Evolutionary conservation across 441 rosid species (phyloP).

Genomic region (Bocquillonia castaneifolia): DNA sequence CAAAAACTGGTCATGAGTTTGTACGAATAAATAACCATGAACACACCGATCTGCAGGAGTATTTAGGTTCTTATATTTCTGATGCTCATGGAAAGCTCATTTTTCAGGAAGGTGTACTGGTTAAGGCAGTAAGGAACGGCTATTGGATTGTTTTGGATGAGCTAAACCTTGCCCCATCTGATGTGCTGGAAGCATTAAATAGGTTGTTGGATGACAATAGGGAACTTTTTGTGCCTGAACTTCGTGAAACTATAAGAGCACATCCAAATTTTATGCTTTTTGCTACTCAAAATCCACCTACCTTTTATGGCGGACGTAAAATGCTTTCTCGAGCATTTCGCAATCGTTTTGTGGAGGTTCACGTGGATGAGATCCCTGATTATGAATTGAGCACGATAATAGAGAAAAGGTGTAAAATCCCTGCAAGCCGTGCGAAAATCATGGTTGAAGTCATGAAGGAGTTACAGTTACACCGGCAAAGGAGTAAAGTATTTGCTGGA

Average conservation of each 20-base stretch:
- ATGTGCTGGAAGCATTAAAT: constrained; percentile 93
- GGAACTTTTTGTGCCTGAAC: constrained; percentile 93
- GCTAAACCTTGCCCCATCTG: constrained; percentile 96
- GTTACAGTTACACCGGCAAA: constrained; percentile 86
- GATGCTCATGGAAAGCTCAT: constrained; percentile 87
- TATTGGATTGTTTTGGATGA: constrained; percentile 97
- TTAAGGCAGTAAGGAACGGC: constrained; percentile 88
- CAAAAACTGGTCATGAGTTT: constrained; percentile 79
- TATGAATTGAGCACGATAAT: constrained; percentile 74
- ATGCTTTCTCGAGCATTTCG: constrained; percentile 98
- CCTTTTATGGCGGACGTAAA: constrained; percentile 96
- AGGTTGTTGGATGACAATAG: constrained; percentile 96
- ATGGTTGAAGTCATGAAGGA: constrained; percentile 97
- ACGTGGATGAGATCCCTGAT: constrained; percentile 96
- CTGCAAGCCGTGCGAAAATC: constrained; percentile 67
- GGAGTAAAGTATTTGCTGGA: constrained; percentile 97
- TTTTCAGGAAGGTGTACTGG: constrained; percentile 93
- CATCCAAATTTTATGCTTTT: constrained; percentile 98
- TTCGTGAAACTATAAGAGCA: constrained; percentile 66
- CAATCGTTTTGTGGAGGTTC: constrained; percentile 97
- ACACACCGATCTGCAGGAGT: constrained; percentile 94
- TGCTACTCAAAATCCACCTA: constrained; percentile 98
- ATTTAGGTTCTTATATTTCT: constrained; percentile 83
- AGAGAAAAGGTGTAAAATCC: constrained; percentile 62
- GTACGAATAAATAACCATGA: constrained; percentile 97